phyloP scores from a whole-genome alignment of 139 green algal genomes.

The Diplosphaera chodatii region DNA sequence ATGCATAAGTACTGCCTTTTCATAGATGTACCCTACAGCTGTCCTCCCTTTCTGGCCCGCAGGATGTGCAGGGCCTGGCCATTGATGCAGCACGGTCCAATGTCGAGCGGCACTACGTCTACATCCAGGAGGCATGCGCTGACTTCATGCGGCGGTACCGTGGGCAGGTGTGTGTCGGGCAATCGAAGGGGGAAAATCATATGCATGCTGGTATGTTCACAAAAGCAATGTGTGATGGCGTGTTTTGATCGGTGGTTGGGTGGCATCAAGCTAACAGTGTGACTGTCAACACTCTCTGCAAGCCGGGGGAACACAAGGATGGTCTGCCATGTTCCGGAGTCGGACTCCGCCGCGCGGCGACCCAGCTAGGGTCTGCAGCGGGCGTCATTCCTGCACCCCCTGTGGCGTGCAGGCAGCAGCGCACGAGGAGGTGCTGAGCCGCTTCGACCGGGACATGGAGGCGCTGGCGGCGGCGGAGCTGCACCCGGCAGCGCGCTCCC shows the following conservation, averaged over 20 bases:
- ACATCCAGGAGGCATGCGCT: conserved; percentile 51
- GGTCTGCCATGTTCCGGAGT: no score
- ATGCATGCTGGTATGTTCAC: no score
- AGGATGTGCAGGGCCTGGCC: conserved; percentile 74
- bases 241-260: no score
- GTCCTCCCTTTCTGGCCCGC: conserved; percentile 54
- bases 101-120: conserved; percentile 83
- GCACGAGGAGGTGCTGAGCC: conserved; percentile 54
- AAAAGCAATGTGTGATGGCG: no score
- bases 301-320: no score
- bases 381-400: no score
- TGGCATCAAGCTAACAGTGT: no score
- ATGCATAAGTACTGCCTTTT: no score
- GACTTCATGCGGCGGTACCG: conserved; percentile 45
- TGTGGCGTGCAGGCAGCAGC: conserved; percentile 27
- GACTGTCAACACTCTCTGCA: no score
- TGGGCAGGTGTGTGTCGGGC: background rate
- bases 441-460: conserved; percentile 70
- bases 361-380: no score
- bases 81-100: conserved; percentile 76
- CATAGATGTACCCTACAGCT: conserved; percentile 15
- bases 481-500: conserved; percentile 26
- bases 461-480: conserved; percentile 48
- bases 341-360: no score
- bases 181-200: no score